A percentile compares a stretch with the other conserved stretches of the same genome.
Conservation (phyloP, 2,329 filamentous ascomycete species). For the Amylocarpus encephaloides region DNA sequence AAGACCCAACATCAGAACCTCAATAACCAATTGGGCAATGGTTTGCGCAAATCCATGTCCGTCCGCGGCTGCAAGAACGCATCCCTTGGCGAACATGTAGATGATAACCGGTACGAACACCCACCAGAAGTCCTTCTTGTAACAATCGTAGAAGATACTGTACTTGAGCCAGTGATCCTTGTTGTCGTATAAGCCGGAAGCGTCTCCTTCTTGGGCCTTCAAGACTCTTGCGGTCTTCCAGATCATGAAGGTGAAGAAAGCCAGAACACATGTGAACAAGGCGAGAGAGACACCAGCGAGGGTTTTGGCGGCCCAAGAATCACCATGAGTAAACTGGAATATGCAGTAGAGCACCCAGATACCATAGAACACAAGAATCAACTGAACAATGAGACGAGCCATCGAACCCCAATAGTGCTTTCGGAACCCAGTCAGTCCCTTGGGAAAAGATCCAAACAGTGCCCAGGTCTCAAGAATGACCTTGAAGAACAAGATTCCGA, state of each 20-base stretch:
- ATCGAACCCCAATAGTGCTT: conserved; percentile 95
- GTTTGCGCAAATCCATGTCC: conserved; percentile 81
- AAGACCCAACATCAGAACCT: conserved; percentile 61
- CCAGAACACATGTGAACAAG: conserved; percentile 74
- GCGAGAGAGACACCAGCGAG: conserved; percentile 76
- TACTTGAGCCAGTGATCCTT: conserved; percentile 92
- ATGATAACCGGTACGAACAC: conserved; percentile 82
- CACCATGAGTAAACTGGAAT: conserved; percentile 88
- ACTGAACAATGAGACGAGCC: conserved; percentile 77
- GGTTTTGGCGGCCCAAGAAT: conserved; percentile 86
- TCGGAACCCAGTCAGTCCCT: conserved; percentile 74
- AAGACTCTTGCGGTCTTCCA: conserved; percentile 67
- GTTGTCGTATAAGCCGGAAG: conserved; percentile 71
- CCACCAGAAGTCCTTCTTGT: conserved; percentile 96
- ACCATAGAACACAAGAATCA: conserved; percentile 88
- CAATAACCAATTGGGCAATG: conserved; percentile 71
- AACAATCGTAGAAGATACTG: conserved; percentile 93
- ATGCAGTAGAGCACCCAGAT: conserved; percentile 95
- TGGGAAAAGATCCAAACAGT: conserved; percentile 79
- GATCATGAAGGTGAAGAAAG: conserved; percentile 79
- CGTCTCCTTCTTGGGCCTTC: conserved; percentile 69
- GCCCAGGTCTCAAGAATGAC: conserved; percentile 87
- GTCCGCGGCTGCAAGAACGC: conserved; percentile 75
- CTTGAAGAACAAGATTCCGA: conserved; percentile 84
- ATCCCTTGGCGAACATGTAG: conserved; percentile 87